phyloP scores from a whole-genome alignment of 2,329 filamentous ascomycete genomes.

The Dactylonectria estremocensis region DNA sequence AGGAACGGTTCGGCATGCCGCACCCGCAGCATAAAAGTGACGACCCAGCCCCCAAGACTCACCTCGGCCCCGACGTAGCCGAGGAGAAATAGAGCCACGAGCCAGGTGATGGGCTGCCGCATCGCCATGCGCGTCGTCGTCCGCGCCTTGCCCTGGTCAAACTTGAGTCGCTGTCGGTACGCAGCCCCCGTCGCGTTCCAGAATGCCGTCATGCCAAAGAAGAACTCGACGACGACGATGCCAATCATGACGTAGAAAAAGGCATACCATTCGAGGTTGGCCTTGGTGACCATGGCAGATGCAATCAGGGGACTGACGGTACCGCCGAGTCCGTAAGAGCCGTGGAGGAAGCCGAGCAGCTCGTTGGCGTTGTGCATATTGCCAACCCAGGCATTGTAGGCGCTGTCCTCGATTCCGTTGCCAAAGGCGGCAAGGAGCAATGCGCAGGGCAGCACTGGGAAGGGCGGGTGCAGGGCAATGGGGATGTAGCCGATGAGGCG shows the following conservation, averaged over 20 bases:
- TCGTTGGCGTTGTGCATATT: slow-evolving; percentile 83
- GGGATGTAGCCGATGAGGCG: slow-evolving; percentile 77
- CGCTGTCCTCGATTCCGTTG: slow-evolving; percentile 76
- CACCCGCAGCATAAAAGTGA: slow-evolving; percentile 88
- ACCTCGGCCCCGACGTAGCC: slow-evolving; percentile 87
- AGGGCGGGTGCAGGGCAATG: slow-evolving; percentile 78
- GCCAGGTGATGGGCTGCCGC: slow-evolving; percentile 75
- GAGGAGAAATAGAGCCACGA: slow-evolving; percentile 81
- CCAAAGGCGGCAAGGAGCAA: slow-evolving; percentile 79
- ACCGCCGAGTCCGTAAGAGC: slow-evolving; percentile 80
- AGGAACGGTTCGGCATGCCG: slow-evolving; percentile 78
- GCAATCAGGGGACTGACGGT: slow-evolving; percentile 79
- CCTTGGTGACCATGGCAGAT: slow-evolving; percentile 79
- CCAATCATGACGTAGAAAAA: slow-evolving; percentile 85
- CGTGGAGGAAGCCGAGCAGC: slow-evolving; percentile 81
- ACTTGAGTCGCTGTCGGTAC: slow-evolving; percentile 59
- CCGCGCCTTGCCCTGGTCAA: slow-evolving; percentile 53
- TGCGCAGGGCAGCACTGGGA: slow-evolving; percentile 75
- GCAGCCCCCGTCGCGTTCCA: slow-evolving; percentile 72
- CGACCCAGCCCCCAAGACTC: slow-evolving; percentile 83
- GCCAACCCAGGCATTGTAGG: slow-evolving; percentile 75
- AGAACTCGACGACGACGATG: slow-evolving; percentile 69
- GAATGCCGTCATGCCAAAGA: slow-evolving; percentile 69
- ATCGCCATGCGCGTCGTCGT: slow-evolving; percentile 64
- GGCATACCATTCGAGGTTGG: slow-evolving; percentile 74